Conservation (phyloP, 1,284 basidiomycete genomes). For the Rhodofomes roseus region DNA sequence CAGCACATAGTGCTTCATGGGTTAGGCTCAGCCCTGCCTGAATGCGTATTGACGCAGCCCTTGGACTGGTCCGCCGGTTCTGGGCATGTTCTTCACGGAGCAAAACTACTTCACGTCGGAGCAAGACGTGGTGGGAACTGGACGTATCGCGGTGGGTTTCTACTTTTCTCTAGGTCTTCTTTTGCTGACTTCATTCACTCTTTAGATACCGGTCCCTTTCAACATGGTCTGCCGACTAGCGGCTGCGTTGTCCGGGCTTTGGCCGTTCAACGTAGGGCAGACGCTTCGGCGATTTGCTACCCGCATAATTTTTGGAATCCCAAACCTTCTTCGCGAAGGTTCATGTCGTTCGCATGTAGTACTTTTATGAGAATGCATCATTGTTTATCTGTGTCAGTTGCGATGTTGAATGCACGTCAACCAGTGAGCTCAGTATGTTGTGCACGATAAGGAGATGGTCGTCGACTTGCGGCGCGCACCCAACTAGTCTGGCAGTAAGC, state of each 20-base stretch:
- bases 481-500: too few species aligned
- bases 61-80: background rate
- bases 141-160: background rate
- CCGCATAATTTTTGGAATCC: constrained; percentile 28
- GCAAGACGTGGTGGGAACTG: background rate
- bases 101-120: background rate
- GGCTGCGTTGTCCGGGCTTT: background rate
- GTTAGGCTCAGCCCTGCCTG: too few species aligned
- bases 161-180: too few species aligned
- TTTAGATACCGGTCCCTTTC: too few species aligned
- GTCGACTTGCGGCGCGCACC: too few species aligned
- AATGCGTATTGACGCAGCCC: background rate
- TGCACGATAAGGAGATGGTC: too few species aligned
- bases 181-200: background rate
- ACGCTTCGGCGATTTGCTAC: constrained; percentile 6
- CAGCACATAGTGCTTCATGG: background rate
- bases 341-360: background rate
- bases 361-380: background rate
- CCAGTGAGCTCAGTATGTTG: too few species aligned
- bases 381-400: background rate
- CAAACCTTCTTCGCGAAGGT: constrained; percentile 26
- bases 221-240: background rate
- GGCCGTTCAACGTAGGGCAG: background rate
- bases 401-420: constrained; percentile 8
- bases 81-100: background rate